Evolutionary conservation across 2,329 filamentous ascomycete species (phyloP), one percentile per base, ranked within the genome.

Genomic region (Aspergillus sp.): DNA sequence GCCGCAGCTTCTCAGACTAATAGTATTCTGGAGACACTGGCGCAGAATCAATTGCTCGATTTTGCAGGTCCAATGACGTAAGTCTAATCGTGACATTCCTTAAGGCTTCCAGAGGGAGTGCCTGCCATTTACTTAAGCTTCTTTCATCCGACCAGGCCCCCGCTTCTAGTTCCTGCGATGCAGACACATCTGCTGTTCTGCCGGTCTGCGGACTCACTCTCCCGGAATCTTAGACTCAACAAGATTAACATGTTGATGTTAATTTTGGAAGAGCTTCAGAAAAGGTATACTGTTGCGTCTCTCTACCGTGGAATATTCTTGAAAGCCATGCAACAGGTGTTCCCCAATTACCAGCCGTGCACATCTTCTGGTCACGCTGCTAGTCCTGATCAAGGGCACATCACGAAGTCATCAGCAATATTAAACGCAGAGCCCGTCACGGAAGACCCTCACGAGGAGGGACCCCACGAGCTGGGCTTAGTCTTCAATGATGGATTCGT

Each of bases 201-300:
- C 56, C 64, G 61, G 47, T 60, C 57, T 3, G 48, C 51, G 14
- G 55, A 59, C 16, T 41, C 59, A 1, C 55, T 69, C 3, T 61
- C 63, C 3, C 60, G 56, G 3, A 61, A 61, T 5, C 58, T 70
- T 20, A 55, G 61, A 10, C 61, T 65, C 2, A 68, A 69, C 42
- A 70, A 69, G 42, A 58, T 68, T 9, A 58, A 63, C 41, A 54
- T 67, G 29, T 68, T 62, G 38, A 70, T 70, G 67, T 52, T 69
- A 42, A 58, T 69, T 9, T 50, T 70, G 56, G 59, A 68, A 40
- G 63, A 69, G 42, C 53, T 70, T 7, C 64, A 66, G 31, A 62
- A 68, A 21, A 63, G 58, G 2, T 68, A 69, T 36, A 63, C 60
- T 1, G 62, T 61, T 2, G 64, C 61, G 23, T 66, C 63, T 2